These are phyloP conservation scores for Kwoniella newhampshirensis DNA, from an alignment of 768 basidiomycete species.

Conservation along the genomic window DNA sequence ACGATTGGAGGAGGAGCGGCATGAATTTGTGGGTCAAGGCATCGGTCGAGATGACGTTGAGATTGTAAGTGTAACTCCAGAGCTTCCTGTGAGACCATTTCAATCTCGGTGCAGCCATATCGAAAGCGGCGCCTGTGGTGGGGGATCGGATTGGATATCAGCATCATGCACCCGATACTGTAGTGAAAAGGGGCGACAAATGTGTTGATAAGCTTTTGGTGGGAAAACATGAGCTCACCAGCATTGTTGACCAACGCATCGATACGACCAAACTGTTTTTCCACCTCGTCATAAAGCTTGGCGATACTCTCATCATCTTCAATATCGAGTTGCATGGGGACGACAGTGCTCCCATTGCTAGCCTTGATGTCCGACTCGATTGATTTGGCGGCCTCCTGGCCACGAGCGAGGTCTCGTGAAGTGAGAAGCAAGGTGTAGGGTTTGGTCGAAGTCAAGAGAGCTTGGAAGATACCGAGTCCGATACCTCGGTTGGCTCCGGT, in stretches of 20 bases:
- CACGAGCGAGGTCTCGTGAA: conserved; percentile 12
- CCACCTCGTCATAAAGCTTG: neutral
- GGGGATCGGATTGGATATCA: too few species aligned
- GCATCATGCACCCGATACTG: too few species aligned
- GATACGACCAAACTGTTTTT: conserved; percentile 15
- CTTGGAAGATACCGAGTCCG: conserved; percentile 25
- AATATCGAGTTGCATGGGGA: conserved; percentile 18
- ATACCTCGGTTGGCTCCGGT: conserved; percentile 34
- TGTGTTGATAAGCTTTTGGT: too few species aligned
- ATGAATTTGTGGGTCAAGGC: conserved; percentile 27
- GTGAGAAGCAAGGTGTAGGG: conserved; percentile 17
- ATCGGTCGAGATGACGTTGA: conserved; percentile 32
- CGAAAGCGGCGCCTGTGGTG: too few species aligned
- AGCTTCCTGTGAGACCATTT: conserved; percentile 7
- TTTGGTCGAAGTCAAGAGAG: conserved; percentile 18
- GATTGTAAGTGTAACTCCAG: conserved; percentile 20
- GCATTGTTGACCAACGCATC: conserved; percentile 33
- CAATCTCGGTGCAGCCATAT: too few species aligned
- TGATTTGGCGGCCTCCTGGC: too few species aligned
- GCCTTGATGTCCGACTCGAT: too few species aligned
- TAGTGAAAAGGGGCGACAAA: too few species aligned
- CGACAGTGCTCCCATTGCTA: neutral
- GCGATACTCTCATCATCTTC: conserved; percentile 20
- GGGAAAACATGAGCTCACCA: too few species aligned
- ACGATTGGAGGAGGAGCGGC: conserved; percentile 25